Evolutionary conservation across 495 filamentous ascomycete genomes (phyloP).

Genomic region (Lichina pygmaea): DNA sequence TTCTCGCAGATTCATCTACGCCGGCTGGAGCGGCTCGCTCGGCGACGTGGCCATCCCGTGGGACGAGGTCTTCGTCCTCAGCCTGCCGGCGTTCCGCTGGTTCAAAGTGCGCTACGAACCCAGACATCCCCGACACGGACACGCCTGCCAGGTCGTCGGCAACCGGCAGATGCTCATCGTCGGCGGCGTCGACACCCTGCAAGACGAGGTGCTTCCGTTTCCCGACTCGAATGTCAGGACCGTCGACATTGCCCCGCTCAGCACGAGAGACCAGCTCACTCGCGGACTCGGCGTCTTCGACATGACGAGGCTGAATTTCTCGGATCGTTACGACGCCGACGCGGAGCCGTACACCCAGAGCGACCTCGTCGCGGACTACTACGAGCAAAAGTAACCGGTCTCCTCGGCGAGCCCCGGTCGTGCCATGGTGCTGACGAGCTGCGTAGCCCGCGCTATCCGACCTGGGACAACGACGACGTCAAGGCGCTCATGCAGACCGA

Average conservation of each 20-base stretch:
- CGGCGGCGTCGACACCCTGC: not conserved
- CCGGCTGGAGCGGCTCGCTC: not conserved
- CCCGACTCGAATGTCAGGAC: not conserved
- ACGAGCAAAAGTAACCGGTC: not conserved
- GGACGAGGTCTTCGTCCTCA: not conserved
- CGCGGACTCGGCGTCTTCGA: conserved; percentile 1
- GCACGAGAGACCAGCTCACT: not conserved
- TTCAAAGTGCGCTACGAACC: not conserved
- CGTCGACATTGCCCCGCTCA: not conserved
- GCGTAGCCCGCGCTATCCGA: not conserved
- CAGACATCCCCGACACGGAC: not conserved
- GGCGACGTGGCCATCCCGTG: not conserved
- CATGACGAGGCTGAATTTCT: not conserved
- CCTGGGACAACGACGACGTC: not conserved
- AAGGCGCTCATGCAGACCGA: not conserved
- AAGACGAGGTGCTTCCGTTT: not conserved
- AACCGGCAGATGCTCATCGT: not conserved
- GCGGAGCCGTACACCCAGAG: not conserved
- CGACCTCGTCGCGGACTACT: not conserved
- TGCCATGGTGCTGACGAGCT: not conserved
- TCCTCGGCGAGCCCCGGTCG: too few species aligned
- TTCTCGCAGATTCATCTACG: not conserved
- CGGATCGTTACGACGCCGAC: not conserved
- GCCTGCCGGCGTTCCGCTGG: not conserved
- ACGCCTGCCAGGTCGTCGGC: not conserved